Evolutionary conservation across 441 rosid genomes (phyloP), one percentile per base, ranked within the genome.

Genomic region (Cnidoscolus chayamansa): DNA sequence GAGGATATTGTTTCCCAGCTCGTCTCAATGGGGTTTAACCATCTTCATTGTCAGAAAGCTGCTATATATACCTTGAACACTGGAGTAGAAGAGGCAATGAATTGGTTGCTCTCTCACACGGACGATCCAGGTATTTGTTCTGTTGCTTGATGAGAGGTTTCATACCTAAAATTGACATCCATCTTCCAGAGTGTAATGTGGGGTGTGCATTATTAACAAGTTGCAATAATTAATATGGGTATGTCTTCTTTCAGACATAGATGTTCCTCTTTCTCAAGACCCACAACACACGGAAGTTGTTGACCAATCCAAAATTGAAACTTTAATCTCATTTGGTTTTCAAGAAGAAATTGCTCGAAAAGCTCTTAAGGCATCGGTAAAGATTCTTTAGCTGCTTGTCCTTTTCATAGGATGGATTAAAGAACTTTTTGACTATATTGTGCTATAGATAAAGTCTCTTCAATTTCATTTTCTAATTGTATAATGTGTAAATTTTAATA

Each of bases 51-150:
- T 80, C 85, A 92, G 90, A 95, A 95, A 85, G 98, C 98, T 65
- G 96, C 93, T 70, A 84, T 95, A 76, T 86, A 82, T 73, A 88
- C 99, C 55, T 87, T 84, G 60, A 95, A 92, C 80, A 82, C 82
- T 65, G 99, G 99, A 68, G 88, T 90, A 11, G 98, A 95, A 81
- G 98, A 91, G 81, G 98, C 99, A 45, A 92, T 88, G 98, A 95
- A 88, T 77, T 95, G 99, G 99, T 78, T 95, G 67, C 88, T 95
- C 71, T 82, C 89, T 69, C 97, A 95, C 85, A 86, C 89, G 97
- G 95, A 88, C 77, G 97, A 92, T 82, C 85, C 97, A 81, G 99
- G 99, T 92, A 85, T 72, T 53, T 68, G 15, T 74, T n/a, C 45
- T 31, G 9, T 40, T 40, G 7, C 45, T 55, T 5, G 37, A 63